Evolutionary conservation across 2,329 filamentous ascomycete species (phyloP).

Genomic region (Stylonectria norvegica): DNA sequence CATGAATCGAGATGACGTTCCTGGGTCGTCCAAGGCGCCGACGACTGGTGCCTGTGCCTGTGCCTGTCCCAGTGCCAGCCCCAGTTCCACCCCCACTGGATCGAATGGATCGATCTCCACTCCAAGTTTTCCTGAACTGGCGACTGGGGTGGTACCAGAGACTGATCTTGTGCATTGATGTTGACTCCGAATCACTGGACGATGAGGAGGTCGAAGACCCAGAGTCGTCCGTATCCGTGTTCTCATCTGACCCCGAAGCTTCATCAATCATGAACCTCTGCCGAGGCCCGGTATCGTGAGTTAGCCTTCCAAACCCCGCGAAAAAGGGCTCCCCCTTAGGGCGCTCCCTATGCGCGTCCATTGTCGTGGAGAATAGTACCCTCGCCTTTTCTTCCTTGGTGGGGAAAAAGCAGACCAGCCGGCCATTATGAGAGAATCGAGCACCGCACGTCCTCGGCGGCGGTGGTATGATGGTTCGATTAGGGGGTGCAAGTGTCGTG

Average conservation of each 20-base stretch:
- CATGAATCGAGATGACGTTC: constrained; percentile 71
- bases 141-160: constrained; percentile 54
- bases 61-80: constrained; percentile 47
- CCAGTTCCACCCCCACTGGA: constrained; percentile 60
- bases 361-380: constrained; percentile 45
- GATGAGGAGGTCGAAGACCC: constrained; percentile 49
- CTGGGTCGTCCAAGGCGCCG: constrained; percentile 50
- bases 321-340: constrained; percentile 54
- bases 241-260: constrained; percentile 48
- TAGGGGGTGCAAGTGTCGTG: constrained; percentile 47
- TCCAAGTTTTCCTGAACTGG: constrained; percentile 53
- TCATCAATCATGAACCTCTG: constrained; percentile 48
- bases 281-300: constrained; percentile 49
- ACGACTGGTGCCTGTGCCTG: constrained; percentile 49
- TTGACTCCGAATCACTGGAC: constrained; percentile 60
- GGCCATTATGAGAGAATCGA: constrained; percentile 59
- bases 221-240: constrained; percentile 48
- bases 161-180: constrained; percentile 57
- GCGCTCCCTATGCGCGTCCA: constrained; percentile 45
- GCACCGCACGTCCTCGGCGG: constrained; percentile 58
- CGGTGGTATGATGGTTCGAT: constrained; percentile 53
- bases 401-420: constrained; percentile 65
- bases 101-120: constrained; percentile 53
- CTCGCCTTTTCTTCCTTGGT: constrained; percentile 61
- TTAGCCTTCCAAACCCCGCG: constrained; percentile 54